phyloP scores from a whole-genome alignment of 1,139 yeast species.

The Torulaspora pretoriensis region DNA sequence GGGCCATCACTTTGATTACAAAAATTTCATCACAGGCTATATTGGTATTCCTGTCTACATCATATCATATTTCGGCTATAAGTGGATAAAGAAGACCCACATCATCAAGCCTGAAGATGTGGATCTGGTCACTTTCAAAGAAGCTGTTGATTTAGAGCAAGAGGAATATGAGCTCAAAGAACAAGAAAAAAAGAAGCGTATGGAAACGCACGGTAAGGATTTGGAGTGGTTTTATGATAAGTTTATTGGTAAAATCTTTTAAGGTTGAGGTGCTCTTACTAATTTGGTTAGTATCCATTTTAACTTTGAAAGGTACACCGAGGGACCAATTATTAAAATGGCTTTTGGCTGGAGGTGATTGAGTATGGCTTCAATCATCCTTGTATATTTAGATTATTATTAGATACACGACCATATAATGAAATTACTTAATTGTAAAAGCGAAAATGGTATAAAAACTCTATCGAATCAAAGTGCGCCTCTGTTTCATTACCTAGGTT shows the following conservation, averaged over 20 bases:
- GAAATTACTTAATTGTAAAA: too few species aligned
- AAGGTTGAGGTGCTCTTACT: conserved; percentile 9
- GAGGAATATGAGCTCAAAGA: conserved; percentile 46
- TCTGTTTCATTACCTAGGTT: too few species aligned
- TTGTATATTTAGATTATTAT: too few species aligned
- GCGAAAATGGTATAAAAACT: too few species aligned
- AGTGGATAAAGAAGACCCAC: conserved; percentile 50
- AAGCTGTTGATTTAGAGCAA: conserved; percentile 65
- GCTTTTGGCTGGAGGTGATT: too few species aligned
- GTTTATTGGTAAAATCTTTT: conserved; percentile 53
- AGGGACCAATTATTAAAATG: too few species aligned
- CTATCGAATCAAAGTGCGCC: too few species aligned
- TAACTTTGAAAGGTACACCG: too few species aligned
- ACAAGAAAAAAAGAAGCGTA: conserved; percentile 42
- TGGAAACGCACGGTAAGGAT: conserved; percentile 40
- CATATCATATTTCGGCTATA: conserved; percentile 55
- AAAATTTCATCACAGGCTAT: conserved; percentile 69
- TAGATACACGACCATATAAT: too few species aligned
- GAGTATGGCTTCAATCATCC: too few species aligned
- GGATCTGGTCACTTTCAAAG: conserved; percentile 60
- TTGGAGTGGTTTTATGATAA: conserved; percentile 53
- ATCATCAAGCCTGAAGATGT: conserved; percentile 53
- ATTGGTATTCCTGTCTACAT: conserved; percentile 69
- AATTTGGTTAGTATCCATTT: too few species aligned
- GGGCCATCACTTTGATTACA: conserved; percentile 49